Evolutionary conservation across 345 rosid species (phyloP), one percentile per base, ranked within the genome.

Genomic region (Hevea brasiliensis): DNA sequence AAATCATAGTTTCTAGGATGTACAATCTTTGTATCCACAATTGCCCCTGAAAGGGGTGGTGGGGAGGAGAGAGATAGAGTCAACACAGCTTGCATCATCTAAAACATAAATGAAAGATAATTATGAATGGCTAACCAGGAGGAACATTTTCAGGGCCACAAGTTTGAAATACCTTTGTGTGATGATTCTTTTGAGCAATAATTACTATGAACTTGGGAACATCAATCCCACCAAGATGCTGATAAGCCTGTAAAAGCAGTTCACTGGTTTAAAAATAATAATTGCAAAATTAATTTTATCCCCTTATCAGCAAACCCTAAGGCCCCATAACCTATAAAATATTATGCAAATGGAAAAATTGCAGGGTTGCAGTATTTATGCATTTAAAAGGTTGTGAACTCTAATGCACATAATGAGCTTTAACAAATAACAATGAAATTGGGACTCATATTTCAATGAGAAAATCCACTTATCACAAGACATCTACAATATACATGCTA

Each of bases 121-220:
- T 1, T 3, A 21, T 29, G 21, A 54, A 70, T 50, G 67, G 65
- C 80, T 59, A 7, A 92, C 97, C 99, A 66, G 99, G 89, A 8
- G 98, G 97, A 78, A 95, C 97, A 81, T 95, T 95, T 53, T 86
- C 92, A 15, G 90, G 77, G 69, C 83, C 84, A 58, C 54, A 58
- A 18, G 85, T 60, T 79, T 83, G 97, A 81, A 95, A 92, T 64
- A 92, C 79, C 80, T 89, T 92, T 10, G 98, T 92, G 72, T 89
- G 97, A 75, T 92, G 99, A 80, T 89, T 90, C 88, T 95, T 92
- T 44, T 95, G 99, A 8, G 92, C 96, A 48, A 95, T 88, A 61
- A 95, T 72, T 55, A 92, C 86, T 2, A 91, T 88, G 80, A 94
- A 94, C 69, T 88, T 87, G 14, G 98, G 99, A 59, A 83, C 37